Evolutionary conservation across 257 asterid species (phyloP).

Genomic region (Salvia rosmarinus): DNA sequence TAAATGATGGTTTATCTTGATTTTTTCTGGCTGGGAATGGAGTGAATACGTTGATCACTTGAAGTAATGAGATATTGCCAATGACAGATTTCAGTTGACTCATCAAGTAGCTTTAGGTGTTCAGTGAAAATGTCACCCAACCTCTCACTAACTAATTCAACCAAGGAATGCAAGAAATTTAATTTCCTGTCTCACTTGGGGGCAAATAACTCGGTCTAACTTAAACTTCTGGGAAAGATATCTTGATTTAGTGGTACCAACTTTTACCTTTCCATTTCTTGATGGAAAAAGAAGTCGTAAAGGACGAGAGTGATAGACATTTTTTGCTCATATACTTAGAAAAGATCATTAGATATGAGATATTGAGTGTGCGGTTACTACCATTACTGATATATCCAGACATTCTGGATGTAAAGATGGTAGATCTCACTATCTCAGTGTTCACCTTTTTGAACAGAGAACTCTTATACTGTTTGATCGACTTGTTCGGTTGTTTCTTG

Average conservation of each 20-base stretch:
- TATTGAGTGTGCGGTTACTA: background rate
- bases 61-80: background rate
- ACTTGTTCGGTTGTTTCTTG: constrained; percentile 9
- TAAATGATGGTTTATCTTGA: background rate
- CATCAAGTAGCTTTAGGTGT: background rate
- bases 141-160: no score
- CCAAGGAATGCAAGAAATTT: no score
- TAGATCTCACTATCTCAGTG: no score
- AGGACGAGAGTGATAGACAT: background rate
- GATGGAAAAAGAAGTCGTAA: background rate
- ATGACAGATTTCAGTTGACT: background rate
- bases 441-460: background rate
- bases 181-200: no score
- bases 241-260: no score
- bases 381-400: background rate
- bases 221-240: no score
- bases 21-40: background rate
- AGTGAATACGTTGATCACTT: background rate
- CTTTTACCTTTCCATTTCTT: no score
- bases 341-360: background rate
- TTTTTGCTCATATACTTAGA: background rate
- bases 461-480: background rate
- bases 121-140: no score
- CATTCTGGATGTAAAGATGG: background rate
- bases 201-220: no score